These are phyloP conservation scores for Gonium pectorale DNA, from an alignment of 139 green algal species.

Conservation along the genomic window DNA sequence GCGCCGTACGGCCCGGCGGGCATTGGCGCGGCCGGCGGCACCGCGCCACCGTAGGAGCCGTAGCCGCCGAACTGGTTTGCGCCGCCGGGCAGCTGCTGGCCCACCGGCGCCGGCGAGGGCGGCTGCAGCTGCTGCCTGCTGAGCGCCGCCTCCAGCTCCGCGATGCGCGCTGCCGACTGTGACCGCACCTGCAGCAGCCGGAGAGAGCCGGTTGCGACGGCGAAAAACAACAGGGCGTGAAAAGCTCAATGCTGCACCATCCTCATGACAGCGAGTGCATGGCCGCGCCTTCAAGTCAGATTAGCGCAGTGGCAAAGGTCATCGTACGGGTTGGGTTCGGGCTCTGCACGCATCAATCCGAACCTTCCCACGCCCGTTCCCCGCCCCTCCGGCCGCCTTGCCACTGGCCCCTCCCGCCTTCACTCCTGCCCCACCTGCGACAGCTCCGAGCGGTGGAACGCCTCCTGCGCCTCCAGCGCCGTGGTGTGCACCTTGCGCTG, in stretches of 20 bases:
- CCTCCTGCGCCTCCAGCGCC: conserved; percentile 25
- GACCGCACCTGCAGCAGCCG: neutral
- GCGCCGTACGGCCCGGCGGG: neutral
- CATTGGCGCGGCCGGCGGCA: too few species aligned
- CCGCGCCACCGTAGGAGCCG: neutral
- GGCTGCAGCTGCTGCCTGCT: conserved; percentile 11
- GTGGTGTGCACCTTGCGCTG: conserved; percentile 13
- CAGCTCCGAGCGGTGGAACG: conserved; percentile 23
- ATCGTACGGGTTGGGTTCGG: too few species aligned
- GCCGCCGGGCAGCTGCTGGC: neutral
- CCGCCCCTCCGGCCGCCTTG: too few species aligned
- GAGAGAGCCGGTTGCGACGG: too few species aligned
- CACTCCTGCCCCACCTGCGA: neutral
- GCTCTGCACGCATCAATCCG: too few species aligned
- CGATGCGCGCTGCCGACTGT: conserved; percentile 22
- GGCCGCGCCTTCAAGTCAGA: too few species aligned
- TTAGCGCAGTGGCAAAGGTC: too few species aligned
- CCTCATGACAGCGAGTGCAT: too few species aligned
- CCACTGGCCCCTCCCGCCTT: neutral
- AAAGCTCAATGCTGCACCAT: too few species aligned
- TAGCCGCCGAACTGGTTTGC: neutral
- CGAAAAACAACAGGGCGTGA: too few species aligned
- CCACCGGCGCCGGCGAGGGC: neutral
- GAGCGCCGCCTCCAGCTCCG: conserved; percentile 11
- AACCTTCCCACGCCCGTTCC: too few species aligned